These are phyloP conservation scores for Rhizopus stolonifer DNA, from an alignment of 371 early-diverging fungal genomes.

Conservation along the genomic window DNA sequence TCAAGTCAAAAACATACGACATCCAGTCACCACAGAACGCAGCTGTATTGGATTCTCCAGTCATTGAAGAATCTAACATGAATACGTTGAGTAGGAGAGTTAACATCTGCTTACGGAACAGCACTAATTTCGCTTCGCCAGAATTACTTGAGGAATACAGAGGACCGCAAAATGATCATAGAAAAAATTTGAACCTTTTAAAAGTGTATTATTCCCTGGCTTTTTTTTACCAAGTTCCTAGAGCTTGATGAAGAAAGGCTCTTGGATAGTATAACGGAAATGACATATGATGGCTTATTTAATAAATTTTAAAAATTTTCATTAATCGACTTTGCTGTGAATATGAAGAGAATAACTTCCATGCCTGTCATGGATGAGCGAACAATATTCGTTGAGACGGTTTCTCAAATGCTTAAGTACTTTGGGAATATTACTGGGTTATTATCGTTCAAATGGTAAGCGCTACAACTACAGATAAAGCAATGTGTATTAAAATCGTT, in stretches of 20 bases:
- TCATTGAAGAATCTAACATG: slow-evolving; percentile 2
- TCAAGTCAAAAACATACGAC: too few relatives aligned
- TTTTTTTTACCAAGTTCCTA: slow-evolving; percentile 1
- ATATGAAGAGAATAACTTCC: slow-evolving; percentile 4
- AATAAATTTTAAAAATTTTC: slow-evolving; percentile 7
- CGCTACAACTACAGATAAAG: slow-evolving; percentile 2
- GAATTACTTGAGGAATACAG: slow-evolving; percentile 7
- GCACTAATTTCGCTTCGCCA: slow-evolving; percentile 4
- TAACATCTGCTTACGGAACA: too few relatives aligned
- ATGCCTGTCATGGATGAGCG: slow-evolving; percentile 9
- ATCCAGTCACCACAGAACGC: slow-evolving; percentile 1
- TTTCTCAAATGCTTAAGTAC: slow-evolving; percentile 6
- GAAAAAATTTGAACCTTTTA: slow-evolving; percentile 2
- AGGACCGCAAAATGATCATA: slow-evolving; percentile 3
- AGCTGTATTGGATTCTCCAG: slow-evolving; percentile 7
- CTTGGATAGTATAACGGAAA: slow-evolving; percentile 8
- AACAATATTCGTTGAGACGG: slow-evolving; percentile 11
- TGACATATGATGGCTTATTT: slow-evolving; percentile 4
- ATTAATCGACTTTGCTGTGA: slow-evolving; percentile 8
- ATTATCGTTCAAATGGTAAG: slow-evolving; percentile 18
- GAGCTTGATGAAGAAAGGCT: slow-evolving; percentile 3
- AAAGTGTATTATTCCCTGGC: slow-evolving; percentile 4
- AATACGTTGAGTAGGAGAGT: slow-evolving; percentile 7
- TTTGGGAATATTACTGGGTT: slow-evolving; percentile 14
- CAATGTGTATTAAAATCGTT: slow-evolving; percentile 3